Base-by-base conservation (phyloP, 345 rosid species). In the Jatropha curcas region DNA sequence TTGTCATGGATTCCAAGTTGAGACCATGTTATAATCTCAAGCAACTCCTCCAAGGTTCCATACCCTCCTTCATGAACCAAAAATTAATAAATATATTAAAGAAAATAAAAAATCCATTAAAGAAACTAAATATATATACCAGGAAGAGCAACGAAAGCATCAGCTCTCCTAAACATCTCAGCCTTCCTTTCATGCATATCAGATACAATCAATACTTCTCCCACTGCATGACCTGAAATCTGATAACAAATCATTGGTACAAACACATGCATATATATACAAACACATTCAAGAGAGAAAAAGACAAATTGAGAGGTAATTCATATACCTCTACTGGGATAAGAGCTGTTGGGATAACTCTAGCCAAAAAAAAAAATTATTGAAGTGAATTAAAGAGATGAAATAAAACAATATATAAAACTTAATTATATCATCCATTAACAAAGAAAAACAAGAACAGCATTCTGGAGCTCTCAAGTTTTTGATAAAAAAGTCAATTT, bases 41-140 rank as follows among this genome's bases (percentile, higher is more conserved):
- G 89, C 77, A 84, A 65, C 84, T 88, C 92, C 68, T 88, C 89
- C 70, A 86, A 73, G 60, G 92, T 86, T 76, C 92, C 92, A 71
- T 83, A 88, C 19, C 92, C 92, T 75, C 88, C 89, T 88, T 71
- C 68, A 67, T 31, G 1, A 46, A 14, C 48, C 28, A 10, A 11
- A 12, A 28, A 68, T 50, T n/a, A 7, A 3, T 11, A 50, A 35
- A 58, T n/a, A n/a, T n/a, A 24, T 2, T 35, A 22, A 1, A 10
- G 25, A 35, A n/a, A 66, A 34, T 48, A 59, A 7, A 20, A 20
- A 22, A n/a, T n/a, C n/a, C n/a, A 65, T 13, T 64, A n/a, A 33
- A 41, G 7, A 19, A 50, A 35, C 13, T 7, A 24, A 30, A 59
- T 56, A 9, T 28, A 31, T 4, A 28, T 43, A 80, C 86, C 84